Evolutionary conservation across 2,329 filamentous ascomycete genomes (phyloP).

Genomic region (Sclerotinia nivalis): DNA sequence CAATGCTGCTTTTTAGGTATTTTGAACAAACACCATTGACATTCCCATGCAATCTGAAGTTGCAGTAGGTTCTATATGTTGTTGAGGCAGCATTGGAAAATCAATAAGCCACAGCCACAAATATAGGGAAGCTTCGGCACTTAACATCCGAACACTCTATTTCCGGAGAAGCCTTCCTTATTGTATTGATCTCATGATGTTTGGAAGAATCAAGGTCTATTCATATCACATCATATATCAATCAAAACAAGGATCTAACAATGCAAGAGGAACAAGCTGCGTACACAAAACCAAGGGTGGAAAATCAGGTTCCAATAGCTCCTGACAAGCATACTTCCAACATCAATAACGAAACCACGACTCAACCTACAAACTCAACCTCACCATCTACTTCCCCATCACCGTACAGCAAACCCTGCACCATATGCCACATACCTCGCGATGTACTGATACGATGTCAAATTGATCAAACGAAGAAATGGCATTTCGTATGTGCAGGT

Average conservation of each 20-base stretch:
- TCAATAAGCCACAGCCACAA: neutral
- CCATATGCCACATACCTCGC: slow-evolving; percentile 23
- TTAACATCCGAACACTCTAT: neutral
- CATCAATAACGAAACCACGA: neutral
- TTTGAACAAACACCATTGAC: neutral
- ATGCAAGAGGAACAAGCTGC: neutral
- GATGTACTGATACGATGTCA: slow-evolving; percentile 30
- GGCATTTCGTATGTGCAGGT: slow-evolving; percentile 29
- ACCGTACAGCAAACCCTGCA: slow-evolving; percentile 28
- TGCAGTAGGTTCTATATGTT: too few relatives aligned
- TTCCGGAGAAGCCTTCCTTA: neutral
- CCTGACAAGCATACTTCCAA: neutral
- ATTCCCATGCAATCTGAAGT: too few relatives aligned
- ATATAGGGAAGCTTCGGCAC: slow-evolving; percentile 6
- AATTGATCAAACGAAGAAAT: slow-evolving; percentile 27
- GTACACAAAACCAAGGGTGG: neutral
- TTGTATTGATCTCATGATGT: neutral
- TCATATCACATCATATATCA: neutral
- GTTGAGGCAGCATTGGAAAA: neutral
- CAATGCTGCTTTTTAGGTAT: neutral
- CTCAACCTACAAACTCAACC: neutral
- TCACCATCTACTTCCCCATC: neutral
- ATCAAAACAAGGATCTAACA: neutral
- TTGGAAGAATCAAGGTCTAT: neutral
- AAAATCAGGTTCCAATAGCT: neutral